Evolutionary conservation across 208 protist species (phyloP).

Genomic region (Porcisia deanei): DNA sequence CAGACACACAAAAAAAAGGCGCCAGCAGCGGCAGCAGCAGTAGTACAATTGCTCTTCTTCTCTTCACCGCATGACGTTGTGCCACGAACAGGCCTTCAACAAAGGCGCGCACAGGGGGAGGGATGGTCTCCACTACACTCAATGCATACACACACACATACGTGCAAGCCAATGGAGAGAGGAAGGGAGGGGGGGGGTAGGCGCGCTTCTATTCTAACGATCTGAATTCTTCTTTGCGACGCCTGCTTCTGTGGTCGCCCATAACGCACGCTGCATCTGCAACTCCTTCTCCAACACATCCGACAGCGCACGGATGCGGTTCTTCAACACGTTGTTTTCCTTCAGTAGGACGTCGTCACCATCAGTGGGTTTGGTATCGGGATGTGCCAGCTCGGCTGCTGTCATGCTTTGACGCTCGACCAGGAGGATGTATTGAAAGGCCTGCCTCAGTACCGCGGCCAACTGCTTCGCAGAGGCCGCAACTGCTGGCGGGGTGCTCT

Average conservation of each 20-base stretch:
- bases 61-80: neutral
- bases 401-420: conserved; percentile 6
- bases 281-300: conserved; percentile 58
- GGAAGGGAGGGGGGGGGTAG: neutral
- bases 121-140: too few relatives aligned
- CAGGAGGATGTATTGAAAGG: conserved; percentile 11
- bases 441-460: conserved; percentile 22
- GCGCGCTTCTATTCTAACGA: neutral
- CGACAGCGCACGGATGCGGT: conserved; percentile 50
- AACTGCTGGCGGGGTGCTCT: neutral
- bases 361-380: neutral
- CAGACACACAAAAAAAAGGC: neutral
- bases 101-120: too few relatives aligned
- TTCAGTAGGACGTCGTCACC: conserved; percentile 16
- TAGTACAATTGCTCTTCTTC: too few relatives aligned
- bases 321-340: conserved; percentile 58
- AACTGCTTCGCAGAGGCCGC: neutral
- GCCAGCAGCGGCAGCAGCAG: neutral
- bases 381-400: neutral
- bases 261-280: conserved; percentile 38
- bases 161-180: neutral
- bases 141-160: neutral
- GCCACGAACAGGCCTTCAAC: neutral
- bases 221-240: neutral
- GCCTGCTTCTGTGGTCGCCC: neutral